These are phyloP conservation scores for Dipsacomyces acuminosporus DNA, from an alignment of 371 early-diverging fungal species.

Conservation along the genomic window DNA sequence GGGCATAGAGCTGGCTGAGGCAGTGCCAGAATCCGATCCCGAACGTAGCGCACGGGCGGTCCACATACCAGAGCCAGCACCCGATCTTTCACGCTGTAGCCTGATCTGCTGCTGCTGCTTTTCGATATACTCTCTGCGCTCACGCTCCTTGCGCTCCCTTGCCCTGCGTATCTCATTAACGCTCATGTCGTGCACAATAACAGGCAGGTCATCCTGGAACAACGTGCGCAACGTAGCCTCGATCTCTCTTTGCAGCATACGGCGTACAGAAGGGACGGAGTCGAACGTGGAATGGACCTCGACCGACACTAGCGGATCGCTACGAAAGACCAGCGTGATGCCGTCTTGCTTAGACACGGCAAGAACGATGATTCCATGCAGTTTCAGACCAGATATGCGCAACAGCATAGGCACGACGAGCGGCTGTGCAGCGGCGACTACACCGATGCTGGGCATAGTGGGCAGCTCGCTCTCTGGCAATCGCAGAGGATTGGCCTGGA, in stretches of 20 bases:
- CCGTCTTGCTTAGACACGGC: slow-evolving; percentile 89
- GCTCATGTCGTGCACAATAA: slow-evolving; percentile 86
- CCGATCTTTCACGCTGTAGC: slow-evolving; percentile 11
- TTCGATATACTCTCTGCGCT: slow-evolving; percentile 36
- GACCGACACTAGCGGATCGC: slow-evolving; percentile 91
- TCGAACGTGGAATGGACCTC: slow-evolving; percentile 94
- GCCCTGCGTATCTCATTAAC: slow-evolving; percentile 50
- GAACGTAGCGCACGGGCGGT: neutral
- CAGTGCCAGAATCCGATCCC: slow-evolving; percentile 19
- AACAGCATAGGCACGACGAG: slow-evolving; percentile 94
- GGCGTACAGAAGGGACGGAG: slow-evolving; percentile 73
- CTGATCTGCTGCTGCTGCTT: slow-evolving; percentile 33
- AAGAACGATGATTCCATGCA: slow-evolving; percentile 90
- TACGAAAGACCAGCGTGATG: slow-evolving; percentile 92
- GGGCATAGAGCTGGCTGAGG: slow-evolving; percentile 19
- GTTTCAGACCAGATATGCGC: slow-evolving; percentile 77
- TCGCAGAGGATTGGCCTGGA: slow-evolving; percentile 60
- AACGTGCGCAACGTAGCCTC: slow-evolving; percentile 81
- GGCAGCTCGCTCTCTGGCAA: slow-evolving; percentile 48
- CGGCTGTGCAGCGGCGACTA: slow-evolving; percentile 85
- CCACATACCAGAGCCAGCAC: slow-evolving; percentile 12
- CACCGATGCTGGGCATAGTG: slow-evolving; percentile 60
- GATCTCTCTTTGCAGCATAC: slow-evolving; percentile 86
- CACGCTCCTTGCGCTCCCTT: slow-evolving; percentile 38
- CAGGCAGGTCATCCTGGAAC: slow-evolving; percentile 90